Conservation (phyloP, 169 alveolate genomes). For the Perkinsus marinus region DNA sequence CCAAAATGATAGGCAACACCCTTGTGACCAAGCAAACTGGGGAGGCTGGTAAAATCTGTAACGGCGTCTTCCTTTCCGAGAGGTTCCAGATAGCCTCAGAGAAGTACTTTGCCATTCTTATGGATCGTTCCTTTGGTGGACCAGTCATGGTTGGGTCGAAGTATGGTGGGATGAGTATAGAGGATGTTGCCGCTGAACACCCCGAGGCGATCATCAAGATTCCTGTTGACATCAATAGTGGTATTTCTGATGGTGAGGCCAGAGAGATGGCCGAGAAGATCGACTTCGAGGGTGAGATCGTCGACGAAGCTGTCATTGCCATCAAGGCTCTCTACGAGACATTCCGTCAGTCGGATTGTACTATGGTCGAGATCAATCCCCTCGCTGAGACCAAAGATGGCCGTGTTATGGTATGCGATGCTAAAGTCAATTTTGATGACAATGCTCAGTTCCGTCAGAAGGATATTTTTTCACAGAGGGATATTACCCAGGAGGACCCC, state of each 20-base stretch:
- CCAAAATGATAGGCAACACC: slow-evolving; percentile 65
- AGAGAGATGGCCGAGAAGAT: slow-evolving; percentile 37
- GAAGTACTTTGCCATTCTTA: slow-evolving; percentile 60
- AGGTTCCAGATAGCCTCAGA: slow-evolving; percentile 55
- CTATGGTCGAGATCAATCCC: slow-evolving; percentile 75
- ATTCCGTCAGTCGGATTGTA: slow-evolving; percentile 58
- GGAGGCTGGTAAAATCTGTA: slow-evolving; percentile 52
- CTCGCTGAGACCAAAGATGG: slow-evolving; percentile 55
- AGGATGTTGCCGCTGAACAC: slow-evolving; percentile 59
- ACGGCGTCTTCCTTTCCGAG: slow-evolving; percentile 64
- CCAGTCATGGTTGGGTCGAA: slow-evolving; percentile 56
- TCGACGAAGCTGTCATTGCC: slow-evolving; percentile 28
- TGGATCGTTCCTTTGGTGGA: slow-evolving; percentile 64
- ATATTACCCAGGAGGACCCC: slow-evolving; percentile 38
- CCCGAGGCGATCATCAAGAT: slow-evolving; percentile 52
- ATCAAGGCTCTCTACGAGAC: slow-evolving; percentile 36
- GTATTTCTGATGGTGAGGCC: slow-evolving; percentile 44
- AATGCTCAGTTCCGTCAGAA: slow-evolving; percentile 75
- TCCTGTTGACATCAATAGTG: slow-evolving; percentile 44
- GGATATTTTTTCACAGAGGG: slow-evolving; percentile 51
- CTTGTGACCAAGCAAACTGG: slow-evolving; percentile 75
- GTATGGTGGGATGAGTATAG: slow-evolving; percentile 76
- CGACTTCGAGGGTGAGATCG: slow-evolving; percentile 33
- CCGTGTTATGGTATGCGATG: slow-evolving; percentile 64
- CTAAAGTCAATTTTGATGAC: slow-evolving; percentile 74